Evolutionary conservation across 1,284 basidiomycete species (phyloP).

Genomic region (Uromyces viciae-fabae): DNA sequence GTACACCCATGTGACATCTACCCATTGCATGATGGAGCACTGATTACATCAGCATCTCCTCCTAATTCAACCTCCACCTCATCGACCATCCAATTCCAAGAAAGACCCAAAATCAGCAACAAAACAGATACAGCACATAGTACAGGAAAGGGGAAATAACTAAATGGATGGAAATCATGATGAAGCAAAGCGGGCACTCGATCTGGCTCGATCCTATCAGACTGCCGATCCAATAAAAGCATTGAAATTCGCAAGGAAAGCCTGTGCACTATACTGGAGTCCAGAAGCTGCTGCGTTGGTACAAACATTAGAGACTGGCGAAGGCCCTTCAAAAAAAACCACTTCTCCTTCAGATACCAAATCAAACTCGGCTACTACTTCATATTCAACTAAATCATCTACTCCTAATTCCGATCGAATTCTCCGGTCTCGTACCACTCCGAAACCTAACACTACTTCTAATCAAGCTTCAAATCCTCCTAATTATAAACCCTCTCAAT

Average conservation of each 20-base stretch:
- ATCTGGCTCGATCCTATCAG: slow-evolving; percentile 65
- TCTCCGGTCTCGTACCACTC: background rate
- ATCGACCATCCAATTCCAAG: too few species aligned
- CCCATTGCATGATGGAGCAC: too few species aligned
- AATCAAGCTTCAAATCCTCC: background rate
- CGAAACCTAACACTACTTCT: background rate
- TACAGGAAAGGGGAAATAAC: too few species aligned
- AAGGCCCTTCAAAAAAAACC: slow-evolving; percentile 58
- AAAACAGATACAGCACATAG: too few species aligned
- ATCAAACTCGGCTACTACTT: slow-evolving; percentile 63
- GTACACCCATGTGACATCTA: too few species aligned
- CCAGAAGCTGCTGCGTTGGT: slow-evolving; percentile 71
- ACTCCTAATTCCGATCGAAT: slow-evolving; percentile 51
- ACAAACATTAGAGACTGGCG: slow-evolving; percentile 61
- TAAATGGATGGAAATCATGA: slow-evolving; percentile 85
- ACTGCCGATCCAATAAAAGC: slow-evolving; percentile 65
- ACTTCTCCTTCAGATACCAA: slow-evolving; percentile 62
- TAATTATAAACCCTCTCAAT: slow-evolving; percentile 75
- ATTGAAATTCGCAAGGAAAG: slow-evolving; percentile 85
- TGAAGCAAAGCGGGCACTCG: slow-evolving; percentile 74
- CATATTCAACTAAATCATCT: slow-evolving; percentile 55
- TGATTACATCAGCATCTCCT: too few species aligned
- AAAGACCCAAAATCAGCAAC: too few species aligned
- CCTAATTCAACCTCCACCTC: too few species aligned
- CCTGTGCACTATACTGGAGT: slow-evolving; percentile 75